These are phyloP conservation scores for Eimeria necatrix DNA, from an alignment of 169 alveolate species.

Conservation along the genomic window DNA sequence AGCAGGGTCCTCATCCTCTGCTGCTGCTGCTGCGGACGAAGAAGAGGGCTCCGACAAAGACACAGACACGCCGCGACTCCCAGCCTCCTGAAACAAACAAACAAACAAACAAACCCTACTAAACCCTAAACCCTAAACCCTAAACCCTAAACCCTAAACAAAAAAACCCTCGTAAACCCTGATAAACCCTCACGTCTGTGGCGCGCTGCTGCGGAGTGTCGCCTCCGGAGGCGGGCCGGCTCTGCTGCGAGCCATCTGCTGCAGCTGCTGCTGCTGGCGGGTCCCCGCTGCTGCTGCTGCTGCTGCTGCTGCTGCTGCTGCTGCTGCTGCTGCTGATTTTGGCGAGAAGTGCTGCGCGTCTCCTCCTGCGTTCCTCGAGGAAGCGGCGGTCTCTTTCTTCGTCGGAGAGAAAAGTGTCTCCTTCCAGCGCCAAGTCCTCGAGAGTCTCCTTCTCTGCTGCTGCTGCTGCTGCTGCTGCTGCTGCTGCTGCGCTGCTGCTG, in stretches of 20 bases:
- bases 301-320: slow-evolving; percentile 45
- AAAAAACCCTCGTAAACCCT: neutral
- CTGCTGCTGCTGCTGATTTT: slow-evolving; percentile 14
- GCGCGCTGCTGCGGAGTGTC: neutral
- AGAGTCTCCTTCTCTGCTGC: slow-evolving; percentile 13
- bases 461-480: neutral
- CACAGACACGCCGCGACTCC: neutral
- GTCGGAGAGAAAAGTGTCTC: neutral
- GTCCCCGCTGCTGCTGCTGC: slow-evolving; percentile 3
- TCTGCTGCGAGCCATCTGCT: neutral
- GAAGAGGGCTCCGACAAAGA: neutral
- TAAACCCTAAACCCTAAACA: neutral
- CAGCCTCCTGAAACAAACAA: no score
- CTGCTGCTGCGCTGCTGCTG: neutral
- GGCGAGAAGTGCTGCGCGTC: slow-evolving; percentile 69
- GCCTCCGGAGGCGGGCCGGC: neutral
- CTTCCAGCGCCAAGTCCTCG: slow-evolving; percentile 3
- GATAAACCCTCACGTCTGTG: no score
- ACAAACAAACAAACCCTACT: no score
- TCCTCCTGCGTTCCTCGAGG: slow-evolving; percentile 73
- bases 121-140: slow-evolving; percentile 7
- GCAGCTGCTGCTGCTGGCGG: neutral
- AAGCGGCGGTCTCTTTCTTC: slow-evolving; percentile 78
- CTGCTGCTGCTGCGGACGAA: neutral
- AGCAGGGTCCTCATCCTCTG: neutral